Evolutionary conservation across 306 rosid genomes (phyloP), one percentile per base, ranked within the genome.

Genomic region (Senna siamea): DNA sequence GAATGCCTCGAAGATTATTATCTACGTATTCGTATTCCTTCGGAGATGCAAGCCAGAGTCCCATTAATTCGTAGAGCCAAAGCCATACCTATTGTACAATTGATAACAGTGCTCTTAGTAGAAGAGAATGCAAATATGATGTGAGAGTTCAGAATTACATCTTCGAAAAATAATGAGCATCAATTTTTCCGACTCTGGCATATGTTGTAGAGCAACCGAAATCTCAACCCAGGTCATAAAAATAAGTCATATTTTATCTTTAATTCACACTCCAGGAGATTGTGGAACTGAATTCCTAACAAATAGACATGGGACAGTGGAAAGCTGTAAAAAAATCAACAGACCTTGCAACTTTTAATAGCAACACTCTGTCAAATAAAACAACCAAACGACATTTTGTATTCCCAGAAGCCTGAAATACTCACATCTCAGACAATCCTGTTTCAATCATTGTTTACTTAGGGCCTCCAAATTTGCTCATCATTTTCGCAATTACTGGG

Each of bases 401-500:
- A 62, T 35, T 63, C 22, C 23, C 44, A 55, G 48, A 67, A 32
- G 55, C 70, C 61, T 38, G 13, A 26, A 69, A 57, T 22, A 28
- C 51, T 34, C 69, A 62, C 73, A 62, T 72, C 43, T 26, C 52
- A 62, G 55, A 62, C 30, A 67, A 65, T 12, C 71, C 72, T 14
- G 4, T 34, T 6, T 2, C 14, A 19, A 10, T 41, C 48, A 9
- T 46, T 47, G 54, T 44, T 86, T 68, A 88, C 74, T 83, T 55
- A 0, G 93, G 84, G 48, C 90, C 97, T 35, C 86, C 96, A 77
- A 88, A 90, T 77, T 92, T 88, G 88, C 76, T 52, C 98, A 92
- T 92, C 98, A 92, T 92, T 87, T 92, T 92, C 1, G 92, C 93
- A 67, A 92, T 88, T 34, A 90, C 76, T 10, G 98, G 98, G 52